Evolutionary conservation across 2,329 filamentous ascomycete species (phyloP), one percentile per base, ranked within the genome.

Genomic region (Talaromyces sp.): DNA sequence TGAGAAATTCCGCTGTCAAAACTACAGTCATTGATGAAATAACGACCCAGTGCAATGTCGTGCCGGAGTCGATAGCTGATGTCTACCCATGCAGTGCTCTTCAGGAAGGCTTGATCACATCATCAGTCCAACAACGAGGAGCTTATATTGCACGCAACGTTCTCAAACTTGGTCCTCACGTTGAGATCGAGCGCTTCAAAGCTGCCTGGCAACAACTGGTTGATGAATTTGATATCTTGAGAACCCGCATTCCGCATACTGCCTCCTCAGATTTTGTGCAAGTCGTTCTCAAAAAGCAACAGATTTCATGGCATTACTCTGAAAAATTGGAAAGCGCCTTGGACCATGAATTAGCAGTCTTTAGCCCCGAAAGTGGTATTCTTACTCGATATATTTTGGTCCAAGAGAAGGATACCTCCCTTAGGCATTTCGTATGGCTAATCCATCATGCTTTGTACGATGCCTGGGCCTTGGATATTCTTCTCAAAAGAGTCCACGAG

Each of bases 91-190:
- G 76, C 66, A 80, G 75, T 54, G 71, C 78, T 4, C 71, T 79
- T 0, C 79, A 81, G 66, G 78, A 80, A 66, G 77, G 77, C 8
- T 70, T 81, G n/a, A 64, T 83, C 58, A 79, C 81, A 1, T 72
- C 82, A n/a, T 81, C 80, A 0, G 72, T 79, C 25, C 79, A 80
- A 66, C 75, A 81, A 48, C 69, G 72, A 12, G 80, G 80, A 14
- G 78, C 80, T 4, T 83, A 84, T 63, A 75, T 82, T 39, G 80
- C 79, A 6, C 78, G 81, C 57, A 77, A 79, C 40, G 68, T 79
- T 0, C 76, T 81, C 57, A 69, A 70, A 3, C 74, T 83, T 2
- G 69, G 75, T 0, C 60, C 69, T 4, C 61, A 71, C 3, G 67
- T 81, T 5, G 73, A 82, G 62, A 44, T 82, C 2, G 67, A 68